Evolutionary conservation across 345 rosid species (phyloP).

Genomic region (Aquilaria yunnanensis): DNA sequence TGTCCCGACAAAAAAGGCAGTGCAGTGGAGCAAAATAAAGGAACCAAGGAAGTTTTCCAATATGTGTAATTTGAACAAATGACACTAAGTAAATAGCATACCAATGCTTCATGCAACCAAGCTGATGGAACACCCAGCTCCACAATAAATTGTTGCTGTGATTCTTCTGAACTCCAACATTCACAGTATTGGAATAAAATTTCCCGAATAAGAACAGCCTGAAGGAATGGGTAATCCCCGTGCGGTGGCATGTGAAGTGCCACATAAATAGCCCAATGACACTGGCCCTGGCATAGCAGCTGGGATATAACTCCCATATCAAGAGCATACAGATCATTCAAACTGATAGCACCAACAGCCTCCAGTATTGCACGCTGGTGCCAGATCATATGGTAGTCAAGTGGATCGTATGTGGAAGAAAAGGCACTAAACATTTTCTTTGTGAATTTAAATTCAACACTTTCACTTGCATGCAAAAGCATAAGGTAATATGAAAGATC

Average conservation of each 20-base stretch:
- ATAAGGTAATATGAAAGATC: constrained; percentile 91
- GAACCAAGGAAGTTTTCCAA: constrained; percentile 10
- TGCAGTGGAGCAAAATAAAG: background rate
- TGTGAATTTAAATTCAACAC: constrained; percentile 40
- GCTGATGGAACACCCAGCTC: constrained; percentile 64
- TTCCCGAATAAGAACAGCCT: constrained; percentile 63
- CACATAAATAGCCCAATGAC: constrained; percentile 97
- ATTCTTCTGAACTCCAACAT: constrained; percentile 72
- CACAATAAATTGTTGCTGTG: constrained; percentile 70
- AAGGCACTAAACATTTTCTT: constrained; percentile 87
- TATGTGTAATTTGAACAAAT: constrained; percentile 11
- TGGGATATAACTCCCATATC: constrained; percentile 93
- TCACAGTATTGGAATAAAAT: constrained; percentile 91
- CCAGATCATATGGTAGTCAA: constrained; percentile 99
- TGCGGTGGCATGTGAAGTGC: constrained; percentile 70
- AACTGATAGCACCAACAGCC: constrained; percentile 73
- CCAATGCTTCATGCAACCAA: constrained; percentile 98
- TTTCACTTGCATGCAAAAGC: constrained; percentile 87
- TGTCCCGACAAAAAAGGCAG: too few species aligned
- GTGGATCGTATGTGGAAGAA: constrained; percentile 90
- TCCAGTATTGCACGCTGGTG: constrained; percentile 77
- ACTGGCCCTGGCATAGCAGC: constrained; percentile 67
- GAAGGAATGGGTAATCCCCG: constrained; percentile 78
- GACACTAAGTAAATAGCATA: constrained; percentile 22
- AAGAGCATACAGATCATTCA: constrained; percentile 80